Conservation (phyloP, 352 stramenopile species). For the Globisporangium nodosum region DNA sequence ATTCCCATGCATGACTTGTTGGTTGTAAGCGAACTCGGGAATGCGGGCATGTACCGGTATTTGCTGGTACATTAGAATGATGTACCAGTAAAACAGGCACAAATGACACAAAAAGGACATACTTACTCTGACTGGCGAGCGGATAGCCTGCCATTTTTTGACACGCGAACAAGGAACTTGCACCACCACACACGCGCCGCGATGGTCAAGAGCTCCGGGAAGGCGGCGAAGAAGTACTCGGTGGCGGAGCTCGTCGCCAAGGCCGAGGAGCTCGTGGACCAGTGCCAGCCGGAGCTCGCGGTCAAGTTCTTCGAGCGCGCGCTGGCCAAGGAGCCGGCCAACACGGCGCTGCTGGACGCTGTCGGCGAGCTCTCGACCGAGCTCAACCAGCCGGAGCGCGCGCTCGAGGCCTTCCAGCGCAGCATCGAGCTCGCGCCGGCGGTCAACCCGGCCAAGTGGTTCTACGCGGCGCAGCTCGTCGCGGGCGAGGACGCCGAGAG, state of each 20-base stretch:
- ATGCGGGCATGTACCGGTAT: background rate
- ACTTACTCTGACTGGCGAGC: too few species aligned
- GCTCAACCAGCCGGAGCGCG: conserved; percentile 74
- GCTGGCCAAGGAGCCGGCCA: conserved; percentile 58
- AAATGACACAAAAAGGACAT: too few species aligned
- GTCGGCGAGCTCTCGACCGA: conserved; percentile 82
- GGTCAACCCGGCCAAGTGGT: conserved; percentile 78
- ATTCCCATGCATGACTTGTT: background rate
- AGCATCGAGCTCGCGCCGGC: conserved; percentile 59
- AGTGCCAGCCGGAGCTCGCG: conserved; percentile 79
- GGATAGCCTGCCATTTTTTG: background rate
- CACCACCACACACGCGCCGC: background rate
- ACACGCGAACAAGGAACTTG: conserved; percentile 3
- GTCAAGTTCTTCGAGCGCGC: conserved; percentile 84
- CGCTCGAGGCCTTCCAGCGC: conserved; percentile 62
- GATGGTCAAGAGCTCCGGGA: conserved; percentile 25
- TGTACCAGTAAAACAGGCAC: too few species aligned
- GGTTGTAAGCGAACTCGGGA: background rate
- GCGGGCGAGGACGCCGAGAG: conserved; percentile 64
- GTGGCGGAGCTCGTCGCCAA: conserved; percentile 76
- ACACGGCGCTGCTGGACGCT: conserved; percentile 65
- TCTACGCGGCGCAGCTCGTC: conserved; percentile 82
- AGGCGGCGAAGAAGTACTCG: conserved; percentile 29
- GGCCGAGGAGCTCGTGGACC: conserved; percentile 76
- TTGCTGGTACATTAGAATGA: background rate